Conservation (phyloP, 2,329 filamentous ascomycete genomes). For the Coniosporium tulheliwenetii region DNA sequence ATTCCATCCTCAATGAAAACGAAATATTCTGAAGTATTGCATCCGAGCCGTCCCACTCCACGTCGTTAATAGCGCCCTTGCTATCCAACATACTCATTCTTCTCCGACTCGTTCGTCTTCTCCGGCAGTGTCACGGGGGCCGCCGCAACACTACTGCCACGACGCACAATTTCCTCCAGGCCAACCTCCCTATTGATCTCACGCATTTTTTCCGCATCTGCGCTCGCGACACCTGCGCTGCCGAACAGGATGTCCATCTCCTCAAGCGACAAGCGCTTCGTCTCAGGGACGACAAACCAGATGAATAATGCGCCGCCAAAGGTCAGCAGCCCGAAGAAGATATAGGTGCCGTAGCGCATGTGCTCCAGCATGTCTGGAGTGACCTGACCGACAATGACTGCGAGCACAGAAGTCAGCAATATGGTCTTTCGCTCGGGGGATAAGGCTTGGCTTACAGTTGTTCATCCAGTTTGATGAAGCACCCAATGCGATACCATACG, state of each 20-base stretch:
- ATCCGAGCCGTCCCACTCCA: no score
- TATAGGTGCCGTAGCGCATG: conserved; percentile 56
- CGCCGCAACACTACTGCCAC: conserved; percentile 2
- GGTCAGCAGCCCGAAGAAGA: conserved; percentile 52
- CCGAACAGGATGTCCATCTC: conserved; percentile 54
- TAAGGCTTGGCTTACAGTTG: conserved; percentile 39
- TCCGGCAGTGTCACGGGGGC: neutral
- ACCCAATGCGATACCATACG: conserved; percentile 56
- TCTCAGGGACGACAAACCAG: conserved; percentile 36
- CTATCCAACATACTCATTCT: neutral
- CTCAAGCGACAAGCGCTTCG: conserved; percentile 35
- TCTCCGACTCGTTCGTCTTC: neutral
- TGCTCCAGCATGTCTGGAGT: conserved; percentile 50
- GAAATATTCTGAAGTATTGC: no score
- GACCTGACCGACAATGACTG: conserved; percentile 52
- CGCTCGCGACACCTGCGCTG: conserved; percentile 47
- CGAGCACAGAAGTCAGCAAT: conserved; percentile 9
- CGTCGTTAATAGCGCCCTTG: neutral
- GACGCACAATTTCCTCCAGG: conserved; percentile 23
- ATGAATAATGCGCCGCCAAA: conserved; percentile 43
- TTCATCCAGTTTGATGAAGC: conserved; percentile 35
- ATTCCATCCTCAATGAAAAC: no score
- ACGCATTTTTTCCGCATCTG: conserved; percentile 55
- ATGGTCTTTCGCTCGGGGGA: conserved; percentile 5
- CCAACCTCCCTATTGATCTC: conserved; percentile 59